Base-by-base conservation (phyloP, 495 filamentous ascomycete species). In the Xanthoparmelia taractica region DNA sequence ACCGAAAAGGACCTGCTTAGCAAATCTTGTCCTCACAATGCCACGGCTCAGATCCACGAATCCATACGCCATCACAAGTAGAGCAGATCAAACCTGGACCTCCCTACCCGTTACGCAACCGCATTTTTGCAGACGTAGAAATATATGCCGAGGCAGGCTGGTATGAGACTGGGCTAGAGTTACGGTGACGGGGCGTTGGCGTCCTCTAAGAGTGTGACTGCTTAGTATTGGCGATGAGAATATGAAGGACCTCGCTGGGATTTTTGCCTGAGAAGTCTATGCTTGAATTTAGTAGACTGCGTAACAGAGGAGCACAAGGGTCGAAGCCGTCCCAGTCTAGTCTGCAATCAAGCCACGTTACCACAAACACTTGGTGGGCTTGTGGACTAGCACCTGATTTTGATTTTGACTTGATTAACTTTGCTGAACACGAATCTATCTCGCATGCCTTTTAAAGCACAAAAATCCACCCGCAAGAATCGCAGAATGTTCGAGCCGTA, bases 91-190 rank as follows among this genome's bases (percentile, higher is more conserved):
- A 27, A 48, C 11, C 8, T 11, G 45, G 23, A 13, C 27, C 45
- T 48, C 7, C 18, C 18, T 23, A 45, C 18, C 40, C 40, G 40
- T 43, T 18, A n/a, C 40, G 40, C 40, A 43, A 18, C 15, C 17
- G 40, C 40, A 5, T n/a, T 23, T n/a, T 23, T 20, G 23, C 23
- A n/a, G 18, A 45, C 23, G 41, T 20, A 45, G 18, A 23, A n/a
- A 7, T 58, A 36, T 36, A 40, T 58, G 23, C 56, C 20, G 56
- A 23, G 15, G 34, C n/a, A 40, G 40, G 56, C 56, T 58, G 56
- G 56, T 29, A 58, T 36, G 56, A 58, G 56, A 31, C 40, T 40
- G 56, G 56, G 25, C 34, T 13, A 17, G 12, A n/a, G 8, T 18
- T 4, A 23, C n/a, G 18, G 25, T 25, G 12, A 58, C 23, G 38